Evolutionary conservation across 2,329 filamentous ascomycete species (phyloP).

Genomic region (Coleophoma crateriformis): DNA sequence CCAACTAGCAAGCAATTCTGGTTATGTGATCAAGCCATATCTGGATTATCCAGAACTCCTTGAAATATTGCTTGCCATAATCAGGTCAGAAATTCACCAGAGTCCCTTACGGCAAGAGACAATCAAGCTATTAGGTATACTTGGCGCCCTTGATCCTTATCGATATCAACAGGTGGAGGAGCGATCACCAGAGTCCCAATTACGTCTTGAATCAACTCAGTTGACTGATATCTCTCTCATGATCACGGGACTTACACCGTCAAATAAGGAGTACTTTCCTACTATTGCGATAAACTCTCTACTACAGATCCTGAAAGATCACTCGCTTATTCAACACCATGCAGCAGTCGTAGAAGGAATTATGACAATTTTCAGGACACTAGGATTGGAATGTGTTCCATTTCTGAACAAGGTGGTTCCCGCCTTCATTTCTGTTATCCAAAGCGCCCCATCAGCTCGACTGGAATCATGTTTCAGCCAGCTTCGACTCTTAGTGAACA

Average conservation of each 20-base stretch:
- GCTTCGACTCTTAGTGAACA: slow-evolving; percentile 83
- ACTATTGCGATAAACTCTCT: slow-evolving; percentile 97
- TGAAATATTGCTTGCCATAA: slow-evolving; percentile 87
- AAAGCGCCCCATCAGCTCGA: slow-evolving; percentile 68
- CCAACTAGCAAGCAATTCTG: slow-evolving; percentile 90
- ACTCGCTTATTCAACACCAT: slow-evolving; percentile 84
- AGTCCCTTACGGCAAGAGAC: slow-evolving; percentile 85
- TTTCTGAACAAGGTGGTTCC: slow-evolving; percentile 94
- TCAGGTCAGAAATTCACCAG: slow-evolving; percentile 81
- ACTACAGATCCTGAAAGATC: slow-evolving; percentile 85
- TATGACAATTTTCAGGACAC: slow-evolving; percentile 96
- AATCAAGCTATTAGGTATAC: slow-evolving; percentile 91
- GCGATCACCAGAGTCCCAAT: slow-evolving; percentile 75
- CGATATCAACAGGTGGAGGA: slow-evolving; percentile 95
- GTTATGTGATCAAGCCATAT: slow-evolving; percentile 96
- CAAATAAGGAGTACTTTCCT: slow-evolving; percentile 96
- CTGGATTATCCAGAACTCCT: slow-evolving; percentile 91
- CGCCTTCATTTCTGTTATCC: slow-evolving; percentile 85
- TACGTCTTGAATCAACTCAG: slow-evolving; percentile 54
- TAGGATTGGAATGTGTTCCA: slow-evolving; percentile 91
- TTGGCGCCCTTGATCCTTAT: slow-evolving; percentile 93
- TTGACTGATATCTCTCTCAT: slow-evolving; percentile 94
- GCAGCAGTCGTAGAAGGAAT: slow-evolving; percentile 94
- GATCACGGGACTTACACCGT: slow-evolving; percentile 95
- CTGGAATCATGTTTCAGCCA: slow-evolving; percentile 98